Evolutionary conservation across 768 basidiomycete genomes (phyloP).

Genomic region (Hericium alpestre): DNA sequence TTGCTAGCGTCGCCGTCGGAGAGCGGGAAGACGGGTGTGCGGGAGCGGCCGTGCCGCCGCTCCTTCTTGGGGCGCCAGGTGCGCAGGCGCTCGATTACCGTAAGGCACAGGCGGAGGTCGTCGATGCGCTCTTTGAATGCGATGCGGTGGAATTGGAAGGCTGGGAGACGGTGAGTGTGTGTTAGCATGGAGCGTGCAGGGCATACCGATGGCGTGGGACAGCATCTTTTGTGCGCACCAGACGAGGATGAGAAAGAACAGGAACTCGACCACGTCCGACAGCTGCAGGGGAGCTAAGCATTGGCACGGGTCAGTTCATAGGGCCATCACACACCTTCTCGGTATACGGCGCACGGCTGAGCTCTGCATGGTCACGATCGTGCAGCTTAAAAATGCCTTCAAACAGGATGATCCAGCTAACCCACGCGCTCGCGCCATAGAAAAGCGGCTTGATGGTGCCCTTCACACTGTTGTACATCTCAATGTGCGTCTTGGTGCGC

Average conservation of each 20-base stretch:
- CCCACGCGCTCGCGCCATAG: constrained; percentile 62
- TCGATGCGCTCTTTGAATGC: constrained; percentile 67
- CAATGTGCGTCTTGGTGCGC: constrained; percentile 49
- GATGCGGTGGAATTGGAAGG: constrained; percentile 67
- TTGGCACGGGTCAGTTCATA: neutral
- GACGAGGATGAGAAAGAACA: constrained; percentile 67
- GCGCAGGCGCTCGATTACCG: constrained; percentile 57
- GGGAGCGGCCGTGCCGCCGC: constrained; percentile 7
- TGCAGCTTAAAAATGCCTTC: constrained; percentile 52
- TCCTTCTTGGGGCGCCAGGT: constrained; percentile 48
- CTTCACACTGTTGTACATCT: constrained; percentile 62
- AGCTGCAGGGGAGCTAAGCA: constrained; percentile 25
- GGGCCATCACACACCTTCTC: constrained; percentile 29
- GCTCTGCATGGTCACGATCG: constrained; percentile 23
- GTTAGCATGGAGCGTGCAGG: neutral
- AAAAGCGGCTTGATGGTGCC: constrained; percentile 60
- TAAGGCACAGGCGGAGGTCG: constrained; percentile 40
- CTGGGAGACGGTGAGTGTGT: constrained; percentile 19
- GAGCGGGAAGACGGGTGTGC: constrained; percentile 7
- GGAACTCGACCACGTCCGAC: constrained; percentile 55
- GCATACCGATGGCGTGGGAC: constrained; percentile 49
- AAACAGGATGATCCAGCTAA: constrained; percentile 71
- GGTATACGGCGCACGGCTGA: constrained; percentile 54
- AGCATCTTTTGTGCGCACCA: constrained; percentile 56
- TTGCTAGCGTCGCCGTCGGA: neutral